These are phyloP conservation scores for Colletotrichum cereale DNA, from an alignment of 2,329 filamentous ascomycete genomes.

Conservation along the genomic window DNA sequence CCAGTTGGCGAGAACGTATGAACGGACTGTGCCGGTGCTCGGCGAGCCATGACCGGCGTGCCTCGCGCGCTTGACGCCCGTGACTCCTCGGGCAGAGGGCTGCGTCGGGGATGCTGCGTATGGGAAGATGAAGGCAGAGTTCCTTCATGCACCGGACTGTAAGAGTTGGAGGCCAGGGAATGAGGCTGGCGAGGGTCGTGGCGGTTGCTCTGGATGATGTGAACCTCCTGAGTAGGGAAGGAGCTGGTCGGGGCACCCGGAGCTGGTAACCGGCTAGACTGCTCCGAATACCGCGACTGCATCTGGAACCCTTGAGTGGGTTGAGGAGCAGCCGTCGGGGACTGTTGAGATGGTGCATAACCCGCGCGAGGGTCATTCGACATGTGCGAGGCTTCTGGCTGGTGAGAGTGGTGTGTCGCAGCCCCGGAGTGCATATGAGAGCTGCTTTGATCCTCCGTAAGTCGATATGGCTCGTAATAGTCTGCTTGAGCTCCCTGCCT, in stretches of 20 bases:
- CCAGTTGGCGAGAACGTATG: conserved; percentile 32
- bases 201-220: conserved; percentile 34
- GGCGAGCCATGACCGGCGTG: conserved; percentile 34
- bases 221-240: conserved; percentile 30
- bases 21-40: conserved; percentile 24
- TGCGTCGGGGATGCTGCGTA: conserved; percentile 28
- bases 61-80: conserved; percentile 26
- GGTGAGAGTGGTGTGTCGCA: conserved; percentile 1
- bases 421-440: conserved; percentile 8
- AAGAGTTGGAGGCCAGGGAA: conserved; percentile 24
- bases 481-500: conserved; percentile 23
- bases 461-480: conserved; percentile 31
- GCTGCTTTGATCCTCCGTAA: conserved; percentile 25
- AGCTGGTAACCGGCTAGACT: conserved; percentile 19
- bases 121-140: conserved; percentile 26
- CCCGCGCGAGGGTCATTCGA: conserved; percentile 9
- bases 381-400: conserved; percentile 21
- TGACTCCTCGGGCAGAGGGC: conserved; percentile 31
- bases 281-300: conserved; percentile 28
- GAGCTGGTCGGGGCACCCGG: neutral
- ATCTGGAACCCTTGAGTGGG: conserved; percentile 26
- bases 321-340: conserved; percentile 8
- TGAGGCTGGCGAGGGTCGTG: conserved; percentile 25
- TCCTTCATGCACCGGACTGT: conserved; percentile 30
- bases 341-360: conserved; percentile 20